These are phyloP conservation scores for Meyerozyma smithsonii DNA, from an alignment of 1,139 yeast species.

Conservation along the genomic window DNA sequence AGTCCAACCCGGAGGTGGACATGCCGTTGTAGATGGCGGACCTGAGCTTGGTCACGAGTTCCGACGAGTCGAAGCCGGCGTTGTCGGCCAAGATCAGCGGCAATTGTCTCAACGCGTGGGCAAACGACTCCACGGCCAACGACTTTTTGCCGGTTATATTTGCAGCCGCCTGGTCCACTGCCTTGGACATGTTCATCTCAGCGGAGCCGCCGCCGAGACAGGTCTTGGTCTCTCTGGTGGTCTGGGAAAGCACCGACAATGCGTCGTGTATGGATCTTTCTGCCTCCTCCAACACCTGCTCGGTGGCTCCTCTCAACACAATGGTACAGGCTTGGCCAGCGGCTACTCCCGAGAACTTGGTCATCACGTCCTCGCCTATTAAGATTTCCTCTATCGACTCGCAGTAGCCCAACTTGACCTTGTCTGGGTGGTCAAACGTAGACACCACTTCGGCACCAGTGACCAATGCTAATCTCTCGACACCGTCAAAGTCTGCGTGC, in stretches of 20 bases:
- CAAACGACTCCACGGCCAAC: constrained; percentile 91
- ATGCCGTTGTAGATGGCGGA: constrained; percentile 92
- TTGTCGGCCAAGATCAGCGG: constrained; percentile 96
- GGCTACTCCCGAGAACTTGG: constrained; percentile 90
- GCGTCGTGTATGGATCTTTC: constrained; percentile 98
- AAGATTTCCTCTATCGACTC: constrained; percentile 85
- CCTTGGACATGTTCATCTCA: constrained; percentile 97
- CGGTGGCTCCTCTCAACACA: constrained; percentile 95
- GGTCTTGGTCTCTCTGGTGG: constrained; percentile 91
- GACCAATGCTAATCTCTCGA: constrained; percentile 91
- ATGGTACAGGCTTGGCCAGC: constrained; percentile 97
- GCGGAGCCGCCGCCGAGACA: constrained; percentile 98
- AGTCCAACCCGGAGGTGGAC: constrained; percentile 85
- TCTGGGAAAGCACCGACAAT: constrained; percentile 88
- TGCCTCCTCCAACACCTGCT: constrained; percentile 92
- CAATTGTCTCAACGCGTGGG: constrained; percentile 86
- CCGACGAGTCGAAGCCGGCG: constrained; percentile 95
- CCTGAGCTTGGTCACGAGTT: constrained; percentile 83
- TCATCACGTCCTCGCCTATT: constrained; percentile 84
- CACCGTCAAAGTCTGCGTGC: constrained; percentile 98
- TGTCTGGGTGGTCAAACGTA: constrained; percentile 89
- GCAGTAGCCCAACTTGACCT: constrained; percentile 83
- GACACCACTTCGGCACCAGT: constrained; percentile 99
- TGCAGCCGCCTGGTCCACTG: constrained; percentile 93
- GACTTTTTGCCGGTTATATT: constrained; percentile 92